phyloP scores from a whole-genome alignment of 2,329 filamentous ascomycete species.

The Sporothrix variecibatus region DNA sequence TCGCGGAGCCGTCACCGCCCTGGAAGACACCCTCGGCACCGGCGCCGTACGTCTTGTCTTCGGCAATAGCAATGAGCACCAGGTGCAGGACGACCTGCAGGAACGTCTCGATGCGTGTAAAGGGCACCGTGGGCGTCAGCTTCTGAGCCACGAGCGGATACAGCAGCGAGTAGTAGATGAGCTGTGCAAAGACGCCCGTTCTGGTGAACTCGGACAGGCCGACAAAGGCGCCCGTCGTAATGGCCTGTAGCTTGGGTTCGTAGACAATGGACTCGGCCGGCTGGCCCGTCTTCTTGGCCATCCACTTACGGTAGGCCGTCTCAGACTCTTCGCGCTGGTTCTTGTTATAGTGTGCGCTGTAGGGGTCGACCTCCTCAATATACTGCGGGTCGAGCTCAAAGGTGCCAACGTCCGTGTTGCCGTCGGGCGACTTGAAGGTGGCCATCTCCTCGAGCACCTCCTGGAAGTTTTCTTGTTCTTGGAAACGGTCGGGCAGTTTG shows the following conservation, averaged over 20 bases:
- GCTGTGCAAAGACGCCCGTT: slow-evolving; percentile 83
- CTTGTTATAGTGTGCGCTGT: slow-evolving; percentile 93
- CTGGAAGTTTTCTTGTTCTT: slow-evolving; percentile 87
- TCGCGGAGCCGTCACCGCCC: slow-evolving; percentile 22
- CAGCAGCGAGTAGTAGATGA: slow-evolving; percentile 83
- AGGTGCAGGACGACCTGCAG: slow-evolving; percentile 89
- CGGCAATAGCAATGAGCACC: slow-evolving; percentile 78
- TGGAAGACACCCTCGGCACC: neutral
- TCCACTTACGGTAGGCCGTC: slow-evolving; percentile 79
- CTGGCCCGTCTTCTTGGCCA: slow-evolving; percentile 85
- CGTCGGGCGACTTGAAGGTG: slow-evolving; percentile 85
- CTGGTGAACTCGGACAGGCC: slow-evolving; percentile 76
- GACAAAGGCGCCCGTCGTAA: slow-evolving; percentile 75
- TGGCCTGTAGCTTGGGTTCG: slow-evolving; percentile 78
- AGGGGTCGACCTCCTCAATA: slow-evolving; percentile 88
- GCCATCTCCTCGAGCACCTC: slow-evolving; percentile 84
- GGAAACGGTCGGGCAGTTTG: slow-evolving; percentile 84
- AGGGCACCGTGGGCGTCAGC: slow-evolving; percentile 72
- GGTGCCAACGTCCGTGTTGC: slow-evolving; percentile 86
- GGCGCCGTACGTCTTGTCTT: slow-evolving; percentile 63
- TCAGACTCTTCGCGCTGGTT: slow-evolving; percentile 97
- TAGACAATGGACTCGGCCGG: slow-evolving; percentile 81
- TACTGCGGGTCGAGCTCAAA: slow-evolving; percentile 89
- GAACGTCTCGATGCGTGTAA: slow-evolving; percentile 85
- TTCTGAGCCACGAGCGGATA: slow-evolving; percentile 73